phyloP scores from a whole-genome alignment of 2,329 filamentous ascomycete species.

The Colletotrichum lini region DNA sequence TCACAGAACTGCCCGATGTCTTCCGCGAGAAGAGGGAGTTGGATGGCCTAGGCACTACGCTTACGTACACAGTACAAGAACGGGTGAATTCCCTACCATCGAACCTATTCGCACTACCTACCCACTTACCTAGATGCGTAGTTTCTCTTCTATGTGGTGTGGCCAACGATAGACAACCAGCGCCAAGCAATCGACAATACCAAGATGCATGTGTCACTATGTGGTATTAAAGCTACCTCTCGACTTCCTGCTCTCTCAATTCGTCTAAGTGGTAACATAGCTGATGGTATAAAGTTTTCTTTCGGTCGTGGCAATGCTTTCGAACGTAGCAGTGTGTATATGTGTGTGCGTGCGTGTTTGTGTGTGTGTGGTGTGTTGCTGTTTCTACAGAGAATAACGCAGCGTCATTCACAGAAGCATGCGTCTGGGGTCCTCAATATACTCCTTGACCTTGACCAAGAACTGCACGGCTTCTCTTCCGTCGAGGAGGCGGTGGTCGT shows the following conservation, averaged over 20 bases:
- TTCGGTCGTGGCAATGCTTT: background rate
- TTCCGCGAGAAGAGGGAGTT: background rate
- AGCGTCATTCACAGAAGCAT: slow-evolving; percentile 79
- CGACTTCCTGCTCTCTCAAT: slow-evolving; percentile 1
- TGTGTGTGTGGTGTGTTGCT: background rate
- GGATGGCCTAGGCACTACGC: background rate
- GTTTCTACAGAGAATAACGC: background rate
- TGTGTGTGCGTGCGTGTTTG: too few relatives aligned
- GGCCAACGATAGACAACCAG: background rate
- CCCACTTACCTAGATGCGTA: background rate
- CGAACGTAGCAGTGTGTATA: slow-evolving; percentile 1
- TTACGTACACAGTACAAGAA: too few relatives aligned
- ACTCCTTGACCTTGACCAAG: slow-evolving; percentile 97
- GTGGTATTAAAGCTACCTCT: background rate
- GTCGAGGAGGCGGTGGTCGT: slow-evolving; percentile 96
- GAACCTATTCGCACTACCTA: background rate
- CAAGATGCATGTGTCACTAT: background rate
- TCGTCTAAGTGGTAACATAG: slow-evolving; percentile 2
- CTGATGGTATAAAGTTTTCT: slow-evolving; percentile 10
- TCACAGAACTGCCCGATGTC: background rate
- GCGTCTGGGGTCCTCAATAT: slow-evolving; percentile 92
- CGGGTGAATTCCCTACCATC: too few relatives aligned
- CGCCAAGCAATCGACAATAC: background rate
- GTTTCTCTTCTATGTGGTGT: background rate
- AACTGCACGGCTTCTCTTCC: slow-evolving; percentile 97